A percentile compares a stretch with the other conserved stretches of the same genome.
Evolutionary conservation across 78 protist species (phyloP).

Genomic region (Parvularia atlantis): DNA sequence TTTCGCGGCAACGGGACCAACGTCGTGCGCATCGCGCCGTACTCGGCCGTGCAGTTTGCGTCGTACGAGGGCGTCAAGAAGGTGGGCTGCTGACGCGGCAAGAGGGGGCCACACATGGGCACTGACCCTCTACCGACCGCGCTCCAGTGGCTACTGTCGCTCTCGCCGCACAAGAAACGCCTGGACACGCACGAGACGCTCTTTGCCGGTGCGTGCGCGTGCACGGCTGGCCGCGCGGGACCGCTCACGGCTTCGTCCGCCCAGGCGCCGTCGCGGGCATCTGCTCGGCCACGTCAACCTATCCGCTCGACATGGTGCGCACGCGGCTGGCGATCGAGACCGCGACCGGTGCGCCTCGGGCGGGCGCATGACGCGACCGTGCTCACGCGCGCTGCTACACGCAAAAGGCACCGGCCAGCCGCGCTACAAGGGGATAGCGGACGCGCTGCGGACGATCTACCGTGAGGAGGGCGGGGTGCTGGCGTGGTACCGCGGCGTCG

Average conservation of each 20-base stretch:
- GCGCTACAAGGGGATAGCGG: slow-evolving; percentile 42
- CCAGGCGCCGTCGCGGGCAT: slow-evolving; percentile 58
- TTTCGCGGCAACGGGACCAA: slow-evolving; percentile 74
- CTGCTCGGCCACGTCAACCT: slow-evolving; percentile 44
- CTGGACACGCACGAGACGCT: too few species aligned
- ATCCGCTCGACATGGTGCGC: slow-evolving; percentile 64
- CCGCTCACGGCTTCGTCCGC: too few species aligned
- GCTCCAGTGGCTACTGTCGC: too few species aligned
- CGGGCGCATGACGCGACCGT: too few species aligned
- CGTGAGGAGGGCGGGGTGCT: slow-evolving; percentile 30
- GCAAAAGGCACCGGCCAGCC: background rate
- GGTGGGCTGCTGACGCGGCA: too few species aligned
- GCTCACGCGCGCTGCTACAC: too few species aligned
- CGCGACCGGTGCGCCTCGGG: too few species aligned
- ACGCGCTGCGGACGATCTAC: slow-evolving; percentile 26
- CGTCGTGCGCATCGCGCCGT: slow-evolving; percentile 32
- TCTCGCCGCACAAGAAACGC: too few species aligned
- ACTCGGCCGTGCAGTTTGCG: slow-evolving; percentile 28
- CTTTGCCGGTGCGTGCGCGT: too few species aligned
- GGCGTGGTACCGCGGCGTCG: slow-evolving; percentile 54
- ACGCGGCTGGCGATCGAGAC: slow-evolving; percentile 51
- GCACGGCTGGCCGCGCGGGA: too few species aligned
- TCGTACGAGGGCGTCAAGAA: slow-evolving; percentile 14
- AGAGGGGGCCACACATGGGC: too few species aligned
- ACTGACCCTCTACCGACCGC: too few species aligned